Conservation (phyloP, 495 filamentous ascomycete species). For the Friedmanniomyces simplex region DNA sequence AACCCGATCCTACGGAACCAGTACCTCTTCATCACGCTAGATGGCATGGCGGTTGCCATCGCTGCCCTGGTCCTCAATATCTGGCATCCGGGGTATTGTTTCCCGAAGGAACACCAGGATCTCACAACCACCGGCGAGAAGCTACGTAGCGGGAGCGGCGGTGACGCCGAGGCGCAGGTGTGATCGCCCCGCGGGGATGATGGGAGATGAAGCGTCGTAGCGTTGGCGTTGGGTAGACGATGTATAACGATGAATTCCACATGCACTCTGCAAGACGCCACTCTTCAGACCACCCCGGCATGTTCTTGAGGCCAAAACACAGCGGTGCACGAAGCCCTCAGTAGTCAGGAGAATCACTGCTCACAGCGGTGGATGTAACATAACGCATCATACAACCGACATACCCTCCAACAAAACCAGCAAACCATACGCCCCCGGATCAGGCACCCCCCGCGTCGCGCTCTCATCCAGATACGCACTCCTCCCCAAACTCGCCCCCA, state of each 20-base stretch:
- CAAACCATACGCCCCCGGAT: slow-evolving; percentile 24
- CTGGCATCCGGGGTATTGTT: slow-evolving; percentile 22
- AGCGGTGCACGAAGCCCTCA: too few species aligned
- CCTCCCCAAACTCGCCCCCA: slow-evolving; percentile 23
- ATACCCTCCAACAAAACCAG: slow-evolving; percentile 20
- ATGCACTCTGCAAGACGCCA: background rate
- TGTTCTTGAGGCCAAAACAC: too few species aligned
- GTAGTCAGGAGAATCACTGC: too few species aligned
- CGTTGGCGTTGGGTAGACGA: too few species aligned
- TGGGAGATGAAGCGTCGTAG: too few species aligned
- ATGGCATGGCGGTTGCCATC: slow-evolving; percentile 32
- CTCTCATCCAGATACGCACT: slow-evolving; percentile 21
- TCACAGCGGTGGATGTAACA: too few species aligned
- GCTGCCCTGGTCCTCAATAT: slow-evolving; percentile 22
- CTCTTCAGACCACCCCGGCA: too few species aligned
- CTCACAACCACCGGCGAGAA: background rate
- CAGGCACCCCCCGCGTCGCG: slow-evolving; percentile 21
- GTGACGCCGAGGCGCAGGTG: background rate
- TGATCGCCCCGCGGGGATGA: too few species aligned
- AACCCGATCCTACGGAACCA: slow-evolving; percentile 34
- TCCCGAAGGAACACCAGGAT: slow-evolving; percentile 7
- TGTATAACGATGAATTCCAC: background rate
- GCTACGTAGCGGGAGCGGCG: background rate
- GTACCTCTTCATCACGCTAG: slow-evolving; percentile 40
- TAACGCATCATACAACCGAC: background rate